phyloP scores from a whole-genome alignment of 352 stramenopile species.

The Pythium oligandrum region DNA sequence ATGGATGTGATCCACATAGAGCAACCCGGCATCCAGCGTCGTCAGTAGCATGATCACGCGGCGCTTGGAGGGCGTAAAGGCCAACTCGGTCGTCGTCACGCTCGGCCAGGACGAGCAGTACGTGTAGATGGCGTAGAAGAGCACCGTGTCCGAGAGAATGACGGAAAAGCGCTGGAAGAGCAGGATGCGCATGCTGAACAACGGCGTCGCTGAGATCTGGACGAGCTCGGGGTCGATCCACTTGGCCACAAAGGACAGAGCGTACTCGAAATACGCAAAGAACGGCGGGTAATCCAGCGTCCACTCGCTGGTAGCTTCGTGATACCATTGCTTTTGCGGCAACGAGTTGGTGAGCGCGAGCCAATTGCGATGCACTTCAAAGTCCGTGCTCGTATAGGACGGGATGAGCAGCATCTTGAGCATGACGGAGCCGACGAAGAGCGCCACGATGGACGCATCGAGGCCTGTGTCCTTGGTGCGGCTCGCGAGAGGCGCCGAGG shows the following conservation, averaged over 20 bases:
- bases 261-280: conserved; percentile 96
- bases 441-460: conserved; percentile 37
- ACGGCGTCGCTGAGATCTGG: conserved; percentile 42
- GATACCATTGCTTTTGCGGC: conserved; percentile 92
- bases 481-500: too few relatives aligned
- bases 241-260: conserved; percentile 61
- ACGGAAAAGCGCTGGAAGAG: conserved; percentile 93
- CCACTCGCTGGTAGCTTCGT: conserved; percentile 93
- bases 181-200: conserved; percentile 60
- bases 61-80: conserved; percentile 54
- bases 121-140: conserved; percentile 78
- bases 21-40: conserved; percentile 89
- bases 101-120: conserved; percentile 83
- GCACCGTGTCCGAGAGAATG: conserved; percentile 84
- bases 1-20: conserved; percentile 98
- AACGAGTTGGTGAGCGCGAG: conserved; percentile 92
- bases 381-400: conserved; percentile 95
- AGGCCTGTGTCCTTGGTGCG: not conserved
- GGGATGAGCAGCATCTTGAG: conserved; percentile 89
- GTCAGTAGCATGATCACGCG: conserved; percentile 83
- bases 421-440: conserved; percentile 44
- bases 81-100: conserved; percentile 63
- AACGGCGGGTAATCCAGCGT: conserved; percentile 98
- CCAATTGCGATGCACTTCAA: conserved; percentile 99
- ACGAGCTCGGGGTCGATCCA: conserved; percentile 66